Conservation (phyloP, 768 basidiomycete genomes). For the Kwoniella sp. region DNA sequence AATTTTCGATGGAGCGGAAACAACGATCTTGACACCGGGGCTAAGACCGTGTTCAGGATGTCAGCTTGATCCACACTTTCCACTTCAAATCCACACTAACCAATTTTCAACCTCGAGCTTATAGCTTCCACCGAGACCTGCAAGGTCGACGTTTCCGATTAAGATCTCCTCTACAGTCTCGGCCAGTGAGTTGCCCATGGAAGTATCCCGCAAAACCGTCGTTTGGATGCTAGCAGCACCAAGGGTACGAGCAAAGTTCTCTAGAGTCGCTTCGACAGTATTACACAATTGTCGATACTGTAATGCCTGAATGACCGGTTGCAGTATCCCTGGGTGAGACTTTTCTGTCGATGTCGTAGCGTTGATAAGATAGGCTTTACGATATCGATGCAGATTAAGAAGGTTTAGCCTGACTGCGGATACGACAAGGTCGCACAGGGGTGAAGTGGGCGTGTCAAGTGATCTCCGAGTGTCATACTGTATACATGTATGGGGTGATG, state of each 20-base stretch:
- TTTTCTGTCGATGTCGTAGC: background rate
- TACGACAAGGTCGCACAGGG: constrained; percentile 37
- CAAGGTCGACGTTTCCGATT: background rate
- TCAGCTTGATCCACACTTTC: background rate
- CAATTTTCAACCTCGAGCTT: constrained; percentile 9
- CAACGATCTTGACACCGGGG: constrained; percentile 25
- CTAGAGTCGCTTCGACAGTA: constrained; percentile 19
- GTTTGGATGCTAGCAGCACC: constrained; percentile 18
- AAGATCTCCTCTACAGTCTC: background rate
- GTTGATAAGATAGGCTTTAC: constrained; percentile 26
- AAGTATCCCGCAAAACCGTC: background rate
- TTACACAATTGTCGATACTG: constrained; percentile 20
- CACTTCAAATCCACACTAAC: constrained; percentile 10
- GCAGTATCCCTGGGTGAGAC: constrained; percentile 22
- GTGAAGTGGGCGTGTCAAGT: constrained; percentile 4
- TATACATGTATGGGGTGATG: too few species aligned
- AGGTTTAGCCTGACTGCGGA: constrained; percentile 28
- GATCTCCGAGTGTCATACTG: constrained; percentile 29
- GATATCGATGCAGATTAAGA: constrained; percentile 31
- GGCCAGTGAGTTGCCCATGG: background rate
- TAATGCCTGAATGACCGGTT: constrained; percentile 36
- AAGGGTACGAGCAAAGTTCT: constrained; percentile 26
- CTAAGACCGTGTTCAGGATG: constrained; percentile 12
- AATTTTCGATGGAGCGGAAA: constrained; percentile 14
- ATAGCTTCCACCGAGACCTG: background rate